Evolutionary conservation across 2,329 filamentous ascomycete species (phyloP).

Genomic region (Chaetomium olivaceum): DNA sequence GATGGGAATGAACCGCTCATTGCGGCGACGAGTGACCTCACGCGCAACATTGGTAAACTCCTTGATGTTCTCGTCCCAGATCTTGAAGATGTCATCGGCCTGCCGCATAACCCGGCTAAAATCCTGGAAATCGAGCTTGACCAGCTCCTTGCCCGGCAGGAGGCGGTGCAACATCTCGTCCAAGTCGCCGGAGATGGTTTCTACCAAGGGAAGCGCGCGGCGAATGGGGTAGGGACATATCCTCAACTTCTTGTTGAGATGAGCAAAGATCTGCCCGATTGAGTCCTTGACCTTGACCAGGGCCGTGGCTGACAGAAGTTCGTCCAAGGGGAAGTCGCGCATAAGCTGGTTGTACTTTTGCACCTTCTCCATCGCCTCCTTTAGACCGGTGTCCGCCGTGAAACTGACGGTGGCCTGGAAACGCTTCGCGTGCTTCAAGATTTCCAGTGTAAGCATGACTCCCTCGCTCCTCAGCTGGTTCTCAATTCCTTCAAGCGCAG

Average conservation of each 20-base stretch:
- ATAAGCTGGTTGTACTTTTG: constrained; percentile 99
- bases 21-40: constrained; percentile 87
- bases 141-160: constrained; percentile 81
- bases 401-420: constrained; percentile 98
- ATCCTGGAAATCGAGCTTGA: constrained; percentile 89
- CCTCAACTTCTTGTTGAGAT: constrained; percentile 96
- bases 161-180: constrained; percentile 83
- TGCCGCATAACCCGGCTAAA: constrained; percentile 84
- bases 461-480: constrained; percentile 84
- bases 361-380: constrained; percentile 93
- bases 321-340: constrained; percentile 95
- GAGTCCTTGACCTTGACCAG: constrained; percentile 86
- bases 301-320: constrained; percentile 88
- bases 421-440: constrained; percentile 94
- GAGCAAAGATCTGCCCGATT: constrained; percentile 83
- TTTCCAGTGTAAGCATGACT: constrained; percentile 86
- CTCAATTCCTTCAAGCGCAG: constrained; percentile 87
- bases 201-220: constrained; percentile 88
- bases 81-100: constrained; percentile 81
- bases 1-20: constrained; percentile 98
- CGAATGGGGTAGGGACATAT: constrained; percentile 95
- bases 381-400: constrained; percentile 89
- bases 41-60: constrained; percentile 97
- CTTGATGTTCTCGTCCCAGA: constrained; percentile 95
- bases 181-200: constrained; percentile 92